Conservation (phyloP, 2,329 filamentous ascomycete species). For the Aureobasidium sp. region DNA sequence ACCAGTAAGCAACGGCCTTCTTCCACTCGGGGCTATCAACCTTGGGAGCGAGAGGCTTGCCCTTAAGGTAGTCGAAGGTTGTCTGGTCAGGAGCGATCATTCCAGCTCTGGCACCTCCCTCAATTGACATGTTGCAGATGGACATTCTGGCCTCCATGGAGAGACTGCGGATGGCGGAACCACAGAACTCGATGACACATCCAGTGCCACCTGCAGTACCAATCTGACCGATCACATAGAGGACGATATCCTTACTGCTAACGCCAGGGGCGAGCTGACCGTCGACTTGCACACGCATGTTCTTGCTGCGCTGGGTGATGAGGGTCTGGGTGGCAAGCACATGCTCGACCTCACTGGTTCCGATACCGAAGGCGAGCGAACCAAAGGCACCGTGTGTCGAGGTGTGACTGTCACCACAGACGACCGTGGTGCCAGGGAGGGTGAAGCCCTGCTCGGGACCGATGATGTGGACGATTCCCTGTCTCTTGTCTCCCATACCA, state of each 20-base stretch:
- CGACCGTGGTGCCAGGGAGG: constrained; percentile 89
- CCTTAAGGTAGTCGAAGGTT: constrained; percentile 93
- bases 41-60: constrained; percentile 79
- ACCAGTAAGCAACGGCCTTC: constrained; percentile 82
- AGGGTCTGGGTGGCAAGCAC: constrained; percentile 94
- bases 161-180: constrained; percentile 79
- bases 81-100: constrained; percentile 94
- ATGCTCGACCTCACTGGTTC: constrained; percentile 97
- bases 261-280: constrained; percentile 85
- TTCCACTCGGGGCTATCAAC: constrained; percentile 83
- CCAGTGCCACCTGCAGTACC: constrained; percentile 93
- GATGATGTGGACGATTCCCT: constrained; percentile 98
- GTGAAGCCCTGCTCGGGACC: constrained; percentile 98
- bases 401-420: constrained; percentile 96
- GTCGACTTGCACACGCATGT: constrained; percentile 96
- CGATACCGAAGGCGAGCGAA: constrained; percentile 90
- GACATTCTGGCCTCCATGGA: constrained; percentile 98
- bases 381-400: constrained; percentile 97
- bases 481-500: constrained; percentile 88
- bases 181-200: constrained; percentile 94
- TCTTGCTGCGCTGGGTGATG: constrained; percentile 92
- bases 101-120: constrained; percentile 87
- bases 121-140: constrained; percentile 99
- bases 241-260: constrained; percentile 90
- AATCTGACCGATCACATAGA: constrained; percentile 87